phyloP scores from a whole-genome alignment of 179 eudicot species.

The Carnegiea gigantea region DNA sequence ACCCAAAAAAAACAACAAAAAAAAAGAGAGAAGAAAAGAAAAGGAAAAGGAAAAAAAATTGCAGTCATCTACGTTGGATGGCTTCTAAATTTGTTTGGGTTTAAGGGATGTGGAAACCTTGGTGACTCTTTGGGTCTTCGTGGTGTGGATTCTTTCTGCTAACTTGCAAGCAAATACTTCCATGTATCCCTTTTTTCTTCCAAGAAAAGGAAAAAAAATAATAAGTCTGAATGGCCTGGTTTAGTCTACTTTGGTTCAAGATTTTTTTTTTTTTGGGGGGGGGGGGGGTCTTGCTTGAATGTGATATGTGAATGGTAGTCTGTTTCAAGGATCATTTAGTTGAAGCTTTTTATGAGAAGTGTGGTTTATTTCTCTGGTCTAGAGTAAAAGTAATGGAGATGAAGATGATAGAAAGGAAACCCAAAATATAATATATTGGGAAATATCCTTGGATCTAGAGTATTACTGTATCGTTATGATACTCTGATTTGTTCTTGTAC shows the following conservation, averaged over 20 bases:
- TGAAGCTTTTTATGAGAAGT: neutral
- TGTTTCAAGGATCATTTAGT: neutral
- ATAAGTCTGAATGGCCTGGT: neutral
- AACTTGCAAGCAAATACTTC: neutral
- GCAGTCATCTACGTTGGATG: neutral
- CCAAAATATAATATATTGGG: neutral
- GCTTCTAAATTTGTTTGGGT: neutral
- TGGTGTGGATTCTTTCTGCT: neutral
- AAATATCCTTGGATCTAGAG: neutral
- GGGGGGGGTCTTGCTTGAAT: neutral
- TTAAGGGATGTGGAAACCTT: neutral
- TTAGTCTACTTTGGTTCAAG: neutral
- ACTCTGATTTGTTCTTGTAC: too few species aligned
- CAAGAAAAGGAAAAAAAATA: too few species aligned
- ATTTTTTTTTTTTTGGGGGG: too few species aligned
- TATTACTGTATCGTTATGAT: neutral
- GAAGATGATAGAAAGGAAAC: neutral
- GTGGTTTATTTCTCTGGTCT: neutral
- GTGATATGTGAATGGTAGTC: neutral
- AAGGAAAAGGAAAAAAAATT: too few species aligned
- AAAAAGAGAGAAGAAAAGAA: too few species aligned
- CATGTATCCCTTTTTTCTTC: neutral
- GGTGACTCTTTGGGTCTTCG: neutral
- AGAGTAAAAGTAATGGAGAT: neutral
- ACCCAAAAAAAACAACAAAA: too few species aligned